A percentile compares a stretch with the other conserved stretches of the same genome.
phyloP scores from a whole-genome alignment of 306 rosid genomes.

The Lupinus albus region DNA sequence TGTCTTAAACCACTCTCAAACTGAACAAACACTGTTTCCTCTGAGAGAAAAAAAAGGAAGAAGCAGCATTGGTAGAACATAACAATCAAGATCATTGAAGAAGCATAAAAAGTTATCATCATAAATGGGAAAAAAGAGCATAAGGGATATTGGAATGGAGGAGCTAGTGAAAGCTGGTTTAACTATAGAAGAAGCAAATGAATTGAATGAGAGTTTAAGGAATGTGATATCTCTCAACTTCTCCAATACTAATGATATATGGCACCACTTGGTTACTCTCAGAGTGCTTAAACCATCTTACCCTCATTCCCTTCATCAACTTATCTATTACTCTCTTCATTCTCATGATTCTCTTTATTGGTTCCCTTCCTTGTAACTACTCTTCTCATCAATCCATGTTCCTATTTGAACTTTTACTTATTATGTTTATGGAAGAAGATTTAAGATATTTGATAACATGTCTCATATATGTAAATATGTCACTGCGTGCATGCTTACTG shows the following conservation, averaged over 20 bases:
- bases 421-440: no score
- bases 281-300: constrained; percentile 60
- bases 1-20: no score
- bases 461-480: neutral
- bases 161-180: constrained; percentile 65
- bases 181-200: constrained; percentile 49
- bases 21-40: no score
- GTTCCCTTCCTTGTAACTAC: constrained; percentile 75
- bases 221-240: constrained; percentile 30
- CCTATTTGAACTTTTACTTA: no score
- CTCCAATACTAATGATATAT: constrained; percentile 39
- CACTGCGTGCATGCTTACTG: neutral
- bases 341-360: constrained; percentile 61
- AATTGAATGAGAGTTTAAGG: constrained; percentile 39
- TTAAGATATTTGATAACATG: no score
- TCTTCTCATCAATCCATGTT: no score
- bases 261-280: constrained; percentile 62
- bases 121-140: constrained; percentile 38
- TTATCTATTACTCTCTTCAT: constrained; percentile 54
- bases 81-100: no score
- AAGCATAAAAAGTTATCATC: no score
- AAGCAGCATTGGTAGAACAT: no score
- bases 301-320: constrained; percentile 60
- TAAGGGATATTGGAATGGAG: constrained; percentile 50
- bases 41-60: no score